Conservation (phyloP, 2,329 filamentous ascomycete species). For the Microcyclosporella mali region DNA sequence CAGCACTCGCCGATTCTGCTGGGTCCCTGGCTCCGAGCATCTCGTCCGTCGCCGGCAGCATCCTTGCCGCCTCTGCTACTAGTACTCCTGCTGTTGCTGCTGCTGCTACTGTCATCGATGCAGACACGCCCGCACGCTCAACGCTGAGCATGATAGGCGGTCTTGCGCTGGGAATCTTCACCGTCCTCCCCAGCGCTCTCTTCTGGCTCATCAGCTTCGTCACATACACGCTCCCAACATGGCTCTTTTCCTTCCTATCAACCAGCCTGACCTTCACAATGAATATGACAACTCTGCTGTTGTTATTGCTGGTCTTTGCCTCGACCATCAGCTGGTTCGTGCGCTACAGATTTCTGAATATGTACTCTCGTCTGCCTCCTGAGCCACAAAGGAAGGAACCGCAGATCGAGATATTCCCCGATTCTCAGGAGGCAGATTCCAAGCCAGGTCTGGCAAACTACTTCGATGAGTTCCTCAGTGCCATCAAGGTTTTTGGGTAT, state of each 20-base stretch:
- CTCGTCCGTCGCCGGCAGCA: conserved; percentile 1
- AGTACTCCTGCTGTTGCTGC: too few species aligned
- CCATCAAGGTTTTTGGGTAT: conserved; percentile 98
- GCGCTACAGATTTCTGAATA: conserved; percentile 90
- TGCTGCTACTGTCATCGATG: conserved; percentile 8
- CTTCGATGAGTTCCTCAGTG: conserved; percentile 92
- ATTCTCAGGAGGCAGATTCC: conserved; percentile 79
- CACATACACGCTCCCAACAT: conserved; percentile 81
- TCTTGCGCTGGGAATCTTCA: conserved; percentile 30
- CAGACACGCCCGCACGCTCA: conserved; percentile 16
- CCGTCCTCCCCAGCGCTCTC: conserved; percentile 50
- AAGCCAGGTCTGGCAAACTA: conserved; percentile 95
- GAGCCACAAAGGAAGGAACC: conserved; percentile 95
- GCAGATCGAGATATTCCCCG: conserved; percentile 89
- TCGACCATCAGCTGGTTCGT: conserved; percentile 92
- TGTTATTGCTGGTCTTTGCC: conserved; percentile 69
- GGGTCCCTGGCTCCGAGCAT: conserved; percentile 5
- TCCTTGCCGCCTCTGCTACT: conserved; percentile 5
- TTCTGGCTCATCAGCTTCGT: conserved; percentile 81
- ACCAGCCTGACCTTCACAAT: conserved; percentile 95
- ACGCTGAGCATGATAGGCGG: conserved; percentile 29
- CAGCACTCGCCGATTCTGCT: conserved; percentile 3
- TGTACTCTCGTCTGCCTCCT: conserved; percentile 88
- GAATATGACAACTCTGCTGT: conserved; percentile 92
- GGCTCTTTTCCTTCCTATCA: conserved; percentile 83